phyloP scores from a whole-genome alignment of 768 basidiomycete genomes.

The Lyophyllum shimeji region DNA sequence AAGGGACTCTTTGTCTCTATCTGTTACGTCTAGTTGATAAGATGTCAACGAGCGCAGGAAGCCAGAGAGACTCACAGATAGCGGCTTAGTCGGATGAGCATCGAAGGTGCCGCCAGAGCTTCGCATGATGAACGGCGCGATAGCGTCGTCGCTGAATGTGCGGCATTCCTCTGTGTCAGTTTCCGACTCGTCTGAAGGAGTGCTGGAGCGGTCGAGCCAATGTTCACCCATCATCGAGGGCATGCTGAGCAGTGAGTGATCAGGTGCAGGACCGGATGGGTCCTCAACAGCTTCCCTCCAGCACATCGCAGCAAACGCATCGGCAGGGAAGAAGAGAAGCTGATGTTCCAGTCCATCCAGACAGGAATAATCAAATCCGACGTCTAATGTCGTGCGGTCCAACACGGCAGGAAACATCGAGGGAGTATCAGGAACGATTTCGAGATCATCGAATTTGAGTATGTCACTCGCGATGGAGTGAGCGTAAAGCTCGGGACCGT shows the following conservation, averaged over 20 bases:
- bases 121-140: conserved; percentile 2
- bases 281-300: conserved; percentile 29
- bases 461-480: conserved; percentile 29
- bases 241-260: neutral
- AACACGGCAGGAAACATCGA: conserved; percentile 20
- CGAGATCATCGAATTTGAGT: conserved; percentile 16
- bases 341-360: conserved; percentile 38
- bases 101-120: neutral
- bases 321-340: conserved; percentile 33
- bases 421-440: conserved; percentile 15
- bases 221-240: neutral
- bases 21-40: neutral
- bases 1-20: conserved; percentile 1
- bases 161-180: conserved; percentile 26
- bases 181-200: conserved; percentile 26
- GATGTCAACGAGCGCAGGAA: neutral
- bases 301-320: conserved; percentile 36
- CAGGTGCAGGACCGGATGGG: conserved; percentile 5
- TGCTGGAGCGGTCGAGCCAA: conserved; percentile 10
- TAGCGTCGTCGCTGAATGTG: conserved; percentile 22
- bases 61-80: conserved; percentile 3
- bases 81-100: neutral
- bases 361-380: conserved; percentile 37
- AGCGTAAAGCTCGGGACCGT: conserved; percentile 16
- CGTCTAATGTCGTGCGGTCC: conserved; percentile 35